Percentiles rank a stretch among this genome's conserved stretches.
Conservation (phyloP, 1,284 basidiomycete species). For the Coniophora puteana region DNA sequence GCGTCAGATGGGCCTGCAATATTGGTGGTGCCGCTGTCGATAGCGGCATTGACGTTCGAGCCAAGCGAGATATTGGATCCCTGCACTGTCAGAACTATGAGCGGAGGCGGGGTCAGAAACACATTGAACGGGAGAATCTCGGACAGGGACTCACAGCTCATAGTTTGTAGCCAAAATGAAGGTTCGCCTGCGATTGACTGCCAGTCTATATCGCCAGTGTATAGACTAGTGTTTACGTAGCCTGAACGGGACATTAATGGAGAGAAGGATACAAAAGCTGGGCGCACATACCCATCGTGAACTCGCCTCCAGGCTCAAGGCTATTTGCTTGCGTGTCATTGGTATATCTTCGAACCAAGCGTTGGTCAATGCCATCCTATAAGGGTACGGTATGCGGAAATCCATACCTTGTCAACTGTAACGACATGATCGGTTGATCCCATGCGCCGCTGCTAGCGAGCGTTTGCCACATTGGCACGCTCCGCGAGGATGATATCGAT, state of each 20-base stretch:
- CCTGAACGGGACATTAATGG: conserved; percentile 26
- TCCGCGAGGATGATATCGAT: conserved; percentile 22
- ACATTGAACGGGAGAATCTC: not conserved
- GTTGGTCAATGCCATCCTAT: not conserved
- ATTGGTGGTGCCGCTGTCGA: conserved; percentile 42
- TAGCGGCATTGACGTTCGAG: conserved; percentile 24
- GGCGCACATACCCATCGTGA: conserved; percentile 21
- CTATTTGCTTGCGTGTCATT: conserved; percentile 16
- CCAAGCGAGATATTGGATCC: conserved; percentile 21
- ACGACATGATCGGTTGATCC: conserved; percentile 31
- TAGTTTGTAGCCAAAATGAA: conserved; percentile 24
- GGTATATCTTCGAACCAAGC: conserved; percentile 21
- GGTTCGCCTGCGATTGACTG: conserved; percentile 23
- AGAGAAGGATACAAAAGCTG: not conserved
- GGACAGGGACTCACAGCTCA: conserved; percentile 18
- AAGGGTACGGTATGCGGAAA: not conserved
- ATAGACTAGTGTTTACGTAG: conserved; percentile 35
- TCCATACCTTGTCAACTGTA: conserved; percentile 32
- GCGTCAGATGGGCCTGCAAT: conserved; percentile 30
- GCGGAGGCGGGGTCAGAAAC: no score
- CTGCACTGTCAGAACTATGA: conserved; percentile 27
- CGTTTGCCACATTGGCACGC: conserved; percentile 43
- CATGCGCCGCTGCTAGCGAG: conserved; percentile 34
- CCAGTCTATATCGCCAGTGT: conserved; percentile 35
- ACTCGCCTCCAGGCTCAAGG: conserved; percentile 27